These are phyloP conservation scores for Nitzschia palea DNA, from an alignment of 108 stramenopile species.

Conservation along the genomic window DNA sequence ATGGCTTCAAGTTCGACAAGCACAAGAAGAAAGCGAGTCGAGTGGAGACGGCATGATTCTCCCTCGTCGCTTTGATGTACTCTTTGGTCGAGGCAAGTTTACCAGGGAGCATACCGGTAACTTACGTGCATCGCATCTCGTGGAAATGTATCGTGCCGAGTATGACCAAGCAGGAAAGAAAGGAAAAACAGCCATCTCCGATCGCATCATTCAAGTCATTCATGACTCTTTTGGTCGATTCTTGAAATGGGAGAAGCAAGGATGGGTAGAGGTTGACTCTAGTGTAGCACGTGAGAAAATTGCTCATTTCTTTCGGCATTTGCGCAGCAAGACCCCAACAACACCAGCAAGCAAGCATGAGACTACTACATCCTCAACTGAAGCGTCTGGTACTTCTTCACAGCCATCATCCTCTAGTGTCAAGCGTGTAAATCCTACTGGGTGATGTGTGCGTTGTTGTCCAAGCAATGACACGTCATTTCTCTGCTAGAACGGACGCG, in stretches of 20 bases:
- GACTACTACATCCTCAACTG: too few relatives aligned
- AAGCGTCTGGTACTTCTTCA: too few relatives aligned
- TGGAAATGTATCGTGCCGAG: background rate
- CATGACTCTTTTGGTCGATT: conserved; percentile 20
- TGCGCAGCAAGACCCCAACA: background rate
- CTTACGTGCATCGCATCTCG: background rate
- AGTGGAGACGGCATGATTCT: background rate
- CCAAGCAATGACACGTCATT: too few relatives aligned
- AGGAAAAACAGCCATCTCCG: conserved; percentile 21
- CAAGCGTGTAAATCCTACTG: too few relatives aligned
- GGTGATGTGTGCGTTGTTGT: too few relatives aligned
- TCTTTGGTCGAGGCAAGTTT: background rate
- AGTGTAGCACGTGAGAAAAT: conserved; percentile 5
- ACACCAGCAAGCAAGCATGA: too few relatives aligned
- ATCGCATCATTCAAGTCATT: conserved; percentile 15
- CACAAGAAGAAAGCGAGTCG: background rate
- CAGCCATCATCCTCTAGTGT: too few relatives aligned
- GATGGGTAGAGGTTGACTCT: conserved; percentile 13
- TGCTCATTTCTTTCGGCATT: conserved; percentile 8
- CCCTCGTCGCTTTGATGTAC: background rate
- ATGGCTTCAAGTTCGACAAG: background rate
- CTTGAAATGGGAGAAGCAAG: conserved; percentile 6
- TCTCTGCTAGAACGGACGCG: too few relatives aligned
- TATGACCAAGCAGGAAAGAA: background rate
- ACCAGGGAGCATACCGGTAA: conserved; percentile 3